Base-by-base conservation (phyloP, 495 filamentous ascomycete genomes). In the Aspergillus biplanus region DNA sequence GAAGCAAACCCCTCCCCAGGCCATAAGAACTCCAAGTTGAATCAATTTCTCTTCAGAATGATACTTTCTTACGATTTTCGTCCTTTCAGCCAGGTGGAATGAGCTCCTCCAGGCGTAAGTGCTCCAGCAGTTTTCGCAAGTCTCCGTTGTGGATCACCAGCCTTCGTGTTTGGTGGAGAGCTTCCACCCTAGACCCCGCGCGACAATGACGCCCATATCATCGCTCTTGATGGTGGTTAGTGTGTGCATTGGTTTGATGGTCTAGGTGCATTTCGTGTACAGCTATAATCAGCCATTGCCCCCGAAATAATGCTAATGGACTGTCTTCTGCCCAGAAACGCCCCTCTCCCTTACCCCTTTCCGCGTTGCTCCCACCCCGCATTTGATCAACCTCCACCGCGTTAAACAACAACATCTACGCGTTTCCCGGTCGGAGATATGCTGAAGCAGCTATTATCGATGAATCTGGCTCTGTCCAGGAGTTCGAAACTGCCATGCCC, bases 111-210 rank as follows among this genome's bases (percentile, higher is more conserved):
- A 27, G 4, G 62, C 58, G 15, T 31, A 50, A 33, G 56, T 56
- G 1, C 47, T 95, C 5, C 86, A 85, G 15, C 83, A 90, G 11
- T 90, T 88, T 4, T 88, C 88, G 0, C 91, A 94, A 67, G 83
- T 86, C 6, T 86, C 6, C 69, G 92, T 53, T 85, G 70, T 93
- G 34, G 82, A 82, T 59, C 81, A 85, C n/a, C 82, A 83, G 49
- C 84, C 86, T 15, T 93, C 18, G 62, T 79, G n/a, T 82, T 74
- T 53, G 79, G 83, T 7, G 70, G 78, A 54, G 80, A 76, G 67
- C 66, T 73, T 60, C 67, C 64, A 62, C 82, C 67, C 49, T 80
- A 67, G 59, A 76, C 68, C 69, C 86, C 87, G 11, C 76, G 85
- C 34, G 88, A 91, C 71, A 90, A 90, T 67, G 82, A 85, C 64